Conservation (phyloP, 371 early-diverging fungal genomes). For the Mortierella sp. region DNA sequence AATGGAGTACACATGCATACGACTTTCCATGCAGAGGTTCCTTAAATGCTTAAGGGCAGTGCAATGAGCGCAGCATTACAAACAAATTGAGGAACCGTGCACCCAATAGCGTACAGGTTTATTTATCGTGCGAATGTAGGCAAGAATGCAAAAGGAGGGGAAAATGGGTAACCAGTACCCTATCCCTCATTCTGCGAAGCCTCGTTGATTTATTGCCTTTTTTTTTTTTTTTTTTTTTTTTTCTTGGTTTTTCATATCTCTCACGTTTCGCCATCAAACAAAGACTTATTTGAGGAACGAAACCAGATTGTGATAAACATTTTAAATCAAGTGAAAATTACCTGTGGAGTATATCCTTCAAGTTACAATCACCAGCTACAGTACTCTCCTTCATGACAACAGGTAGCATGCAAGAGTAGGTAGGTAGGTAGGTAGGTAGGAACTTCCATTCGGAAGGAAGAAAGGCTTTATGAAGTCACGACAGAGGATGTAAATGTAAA, state of each 20-base stretch:
- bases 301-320: not conserved
- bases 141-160: not conserved
- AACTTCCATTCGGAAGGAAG: not conserved
- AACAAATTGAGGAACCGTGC: no score
- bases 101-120: no score
- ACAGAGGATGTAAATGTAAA: not conserved
- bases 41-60: no score
- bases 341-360: not conserved
- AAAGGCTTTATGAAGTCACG: not conserved
- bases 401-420: not conserved
- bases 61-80: no score
- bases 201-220: conserved; percentile 3
- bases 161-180: conserved; percentile 18
- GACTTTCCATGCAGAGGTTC: no score
- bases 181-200: not conserved
- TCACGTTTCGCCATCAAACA: conserved; percentile 14
- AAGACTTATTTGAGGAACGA: conserved; percentile 15
- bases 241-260: not conserved
- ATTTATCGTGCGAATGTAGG: not conserved
- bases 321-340: not conserved
- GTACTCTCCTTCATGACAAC: conserved; percentile 13
- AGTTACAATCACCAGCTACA: not conserved
- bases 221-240: not conserved
- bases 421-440: not conserved
- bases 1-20: no score